phyloP scores from a whole-genome alignment of 495 filamentous ascomycete genomes.

The Elaphomyces granulatus region DNA sequence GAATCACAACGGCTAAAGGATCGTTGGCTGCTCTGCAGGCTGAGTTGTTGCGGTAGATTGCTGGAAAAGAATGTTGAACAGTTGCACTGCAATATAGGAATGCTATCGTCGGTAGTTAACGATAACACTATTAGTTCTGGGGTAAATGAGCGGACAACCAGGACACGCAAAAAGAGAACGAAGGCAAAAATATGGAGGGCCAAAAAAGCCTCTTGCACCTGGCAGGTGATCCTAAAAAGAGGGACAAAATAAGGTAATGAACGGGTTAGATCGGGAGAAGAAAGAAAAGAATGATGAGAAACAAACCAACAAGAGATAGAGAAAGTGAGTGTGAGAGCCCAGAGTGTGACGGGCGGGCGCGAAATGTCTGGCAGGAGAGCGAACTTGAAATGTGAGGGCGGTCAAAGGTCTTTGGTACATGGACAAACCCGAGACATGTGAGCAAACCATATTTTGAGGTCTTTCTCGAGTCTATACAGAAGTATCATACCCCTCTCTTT shows the following conservation, averaged over 20 bases:
- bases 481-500: no score
- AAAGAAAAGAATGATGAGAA: conserved; percentile 24
- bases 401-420: no score
- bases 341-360: no score
- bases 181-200: conserved; percentile 15
- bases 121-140: conserved; percentile 2
- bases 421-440: no score
- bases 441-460: no score
- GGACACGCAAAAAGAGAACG: conserved; percentile 20
- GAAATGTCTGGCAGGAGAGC: no score
- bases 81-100: no score
- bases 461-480: no score
- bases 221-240: conserved; percentile 27
- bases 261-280: conserved; percentile 16
- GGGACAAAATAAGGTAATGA: conserved; percentile 20
- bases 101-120: no score
- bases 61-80: neutral
- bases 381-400: no score
- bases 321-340: no score
- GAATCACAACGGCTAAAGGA: neutral
- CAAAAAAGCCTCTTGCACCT: conserved; percentile 6
- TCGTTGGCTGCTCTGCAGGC: neutral
- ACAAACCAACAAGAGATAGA: conserved; percentile 18
- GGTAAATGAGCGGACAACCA: conserved; percentile 26
- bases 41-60: neutral